phyloP scores from a whole-genome alignment of 23 red algal species.

The Cyanidium caldarium region DNA sequence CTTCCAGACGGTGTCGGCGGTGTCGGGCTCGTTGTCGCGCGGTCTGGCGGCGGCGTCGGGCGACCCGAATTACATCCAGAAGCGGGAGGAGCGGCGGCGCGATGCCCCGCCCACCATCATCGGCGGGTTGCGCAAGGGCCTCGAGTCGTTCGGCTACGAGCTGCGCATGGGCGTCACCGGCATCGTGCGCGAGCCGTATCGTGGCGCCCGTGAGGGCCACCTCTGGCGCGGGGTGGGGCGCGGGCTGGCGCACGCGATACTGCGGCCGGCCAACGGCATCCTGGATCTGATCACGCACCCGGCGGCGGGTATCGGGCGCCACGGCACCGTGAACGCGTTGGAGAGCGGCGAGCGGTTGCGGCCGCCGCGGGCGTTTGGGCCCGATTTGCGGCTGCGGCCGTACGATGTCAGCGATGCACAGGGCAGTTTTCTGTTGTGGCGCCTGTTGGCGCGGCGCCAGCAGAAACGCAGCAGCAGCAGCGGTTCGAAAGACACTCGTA shows the following conservation, averaged over 20 bases:
- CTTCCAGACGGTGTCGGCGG: constrained; percentile 47
- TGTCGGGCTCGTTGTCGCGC: constrained; percentile 55
- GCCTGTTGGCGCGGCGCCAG: background rate
- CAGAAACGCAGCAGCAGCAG: background rate
- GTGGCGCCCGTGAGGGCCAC: constrained; percentile 39
- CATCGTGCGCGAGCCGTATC: constrained; percentile 55
- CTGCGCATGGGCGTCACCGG: constrained; percentile 73
- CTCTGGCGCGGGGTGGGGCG: constrained; percentile 63
- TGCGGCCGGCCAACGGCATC: constrained; percentile 61
- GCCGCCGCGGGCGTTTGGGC: background rate
- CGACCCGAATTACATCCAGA: constrained; percentile 59
- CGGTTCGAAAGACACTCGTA: too few relatives aligned
- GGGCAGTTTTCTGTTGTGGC: background rate
- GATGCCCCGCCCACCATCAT: constrained; percentile 21
- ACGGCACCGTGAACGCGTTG: background rate
- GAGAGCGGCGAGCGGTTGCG: background rate
- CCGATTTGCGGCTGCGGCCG: background rate
- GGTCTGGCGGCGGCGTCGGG: constrained; percentile 58
- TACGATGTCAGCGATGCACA: background rate
- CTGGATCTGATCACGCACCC: constrained; percentile 91
- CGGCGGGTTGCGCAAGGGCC: constrained; percentile 46
- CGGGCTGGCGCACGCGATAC: constrained; percentile 51
- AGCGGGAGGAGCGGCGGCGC: constrained; percentile 32
- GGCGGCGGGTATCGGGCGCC: constrained; percentile 31
- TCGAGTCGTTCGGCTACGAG: constrained; percentile 63